Evolutionary conservation across 1,284 basidiomycete genomes (phyloP).

Genomic region (Lignosus rhinocerotis): DNA sequence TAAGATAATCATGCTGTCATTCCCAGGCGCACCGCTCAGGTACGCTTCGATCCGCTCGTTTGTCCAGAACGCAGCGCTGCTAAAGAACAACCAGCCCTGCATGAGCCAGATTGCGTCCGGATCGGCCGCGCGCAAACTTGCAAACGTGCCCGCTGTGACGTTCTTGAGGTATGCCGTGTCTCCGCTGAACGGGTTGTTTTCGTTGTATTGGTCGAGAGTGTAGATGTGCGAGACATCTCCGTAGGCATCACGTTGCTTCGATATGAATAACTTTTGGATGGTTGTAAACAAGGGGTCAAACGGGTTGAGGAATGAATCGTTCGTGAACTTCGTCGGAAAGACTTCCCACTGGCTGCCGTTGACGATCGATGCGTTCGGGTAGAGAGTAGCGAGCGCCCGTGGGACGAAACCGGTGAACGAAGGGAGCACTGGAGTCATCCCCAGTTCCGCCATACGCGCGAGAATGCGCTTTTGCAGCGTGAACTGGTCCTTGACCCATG

Average conservation of each 20-base stretch:
- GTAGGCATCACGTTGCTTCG: slow-evolving; percentile 42
- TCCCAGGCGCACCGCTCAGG: slow-evolving; percentile 38
- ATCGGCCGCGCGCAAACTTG: slow-evolving; percentile 40
- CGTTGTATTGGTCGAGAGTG: slow-evolving; percentile 49
- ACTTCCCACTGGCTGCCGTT: slow-evolving; percentile 38
- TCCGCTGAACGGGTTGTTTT: slow-evolving; percentile 41
- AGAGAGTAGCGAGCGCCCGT: slow-evolving; percentile 31
- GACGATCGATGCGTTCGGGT: slow-evolving; percentile 41
- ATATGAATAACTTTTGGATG: slow-evolving; percentile 42
- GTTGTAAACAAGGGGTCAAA: slow-evolving; percentile 40
- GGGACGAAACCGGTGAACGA: slow-evolving; percentile 48
- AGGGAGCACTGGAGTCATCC: slow-evolving; percentile 47
- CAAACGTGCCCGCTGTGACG: slow-evolving; percentile 37
- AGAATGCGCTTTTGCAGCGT: slow-evolving; percentile 40
- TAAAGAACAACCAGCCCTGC: slow-evolving; percentile 48
- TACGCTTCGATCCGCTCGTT: slow-evolving; percentile 40
- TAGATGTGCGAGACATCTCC: slow-evolving; percentile 44
- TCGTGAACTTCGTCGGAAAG: slow-evolving; percentile 36
- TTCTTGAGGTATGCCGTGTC: slow-evolving; percentile 38
- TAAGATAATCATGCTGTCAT: slow-evolving; percentile 43
- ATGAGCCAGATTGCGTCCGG: slow-evolving; percentile 44
- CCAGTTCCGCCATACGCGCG: slow-evolving; percentile 43
- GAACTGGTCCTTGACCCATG: slow-evolving; percentile 44
- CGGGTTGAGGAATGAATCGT: slow-evolving; percentile 44
- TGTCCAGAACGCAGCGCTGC: slow-evolving; percentile 40